phyloP scores from a whole-genome alignment of 495 filamentous ascomycete genomes.

The Aspergillus nanangensis region DNA sequence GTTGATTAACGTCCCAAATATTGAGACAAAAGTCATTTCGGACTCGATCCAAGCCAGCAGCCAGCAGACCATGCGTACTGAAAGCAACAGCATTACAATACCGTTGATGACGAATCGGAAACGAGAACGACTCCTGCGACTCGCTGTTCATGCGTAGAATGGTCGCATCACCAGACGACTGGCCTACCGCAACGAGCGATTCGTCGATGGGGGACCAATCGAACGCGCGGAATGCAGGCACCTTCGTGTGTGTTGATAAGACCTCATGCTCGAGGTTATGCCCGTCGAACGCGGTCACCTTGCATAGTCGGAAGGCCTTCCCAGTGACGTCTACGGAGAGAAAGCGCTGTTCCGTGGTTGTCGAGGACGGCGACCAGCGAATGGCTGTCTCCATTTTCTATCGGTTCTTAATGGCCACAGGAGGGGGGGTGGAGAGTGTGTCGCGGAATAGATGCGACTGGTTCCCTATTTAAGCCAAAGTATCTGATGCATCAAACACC shows the following conservation, averaged over 20 bases:
- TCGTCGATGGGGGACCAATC: conserved; percentile 86
- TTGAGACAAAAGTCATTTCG: conserved; percentile 91
- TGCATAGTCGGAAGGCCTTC: conserved; percentile 75
- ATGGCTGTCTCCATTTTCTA: conserved; percentile 63
- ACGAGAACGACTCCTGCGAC: conserved; percentile 59
- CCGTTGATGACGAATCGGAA: conserved; percentile 79
- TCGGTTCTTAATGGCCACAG: no score
- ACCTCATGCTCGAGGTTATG: conserved; percentile 61
- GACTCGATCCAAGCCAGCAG: conserved; percentile 84
- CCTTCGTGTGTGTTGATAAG: conserved; percentile 67
- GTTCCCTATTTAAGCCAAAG: background rate
- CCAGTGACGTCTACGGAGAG: conserved; percentile 79
- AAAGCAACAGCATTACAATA: conserved; percentile 92
- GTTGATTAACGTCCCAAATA: conserved; percentile 83
- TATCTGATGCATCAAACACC: conserved; percentile 7
- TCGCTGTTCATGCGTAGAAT: conserved; percentile 70
- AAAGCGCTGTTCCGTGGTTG: conserved; percentile 61
- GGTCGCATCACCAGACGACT: conserved; percentile 77
- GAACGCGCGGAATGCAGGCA: conserved; percentile 85
- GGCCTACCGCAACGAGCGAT: conserved; percentile 79
- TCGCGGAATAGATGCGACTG: background rate
- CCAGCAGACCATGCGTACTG: conserved; percentile 70
- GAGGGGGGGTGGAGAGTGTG: background rate
- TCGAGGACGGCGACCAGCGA: conserved; percentile 84
- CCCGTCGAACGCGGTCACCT: conserved; percentile 57